Conservation (phyloP, 768 basidiomycete genomes). For the Termitomyces titanicus region DNA sequence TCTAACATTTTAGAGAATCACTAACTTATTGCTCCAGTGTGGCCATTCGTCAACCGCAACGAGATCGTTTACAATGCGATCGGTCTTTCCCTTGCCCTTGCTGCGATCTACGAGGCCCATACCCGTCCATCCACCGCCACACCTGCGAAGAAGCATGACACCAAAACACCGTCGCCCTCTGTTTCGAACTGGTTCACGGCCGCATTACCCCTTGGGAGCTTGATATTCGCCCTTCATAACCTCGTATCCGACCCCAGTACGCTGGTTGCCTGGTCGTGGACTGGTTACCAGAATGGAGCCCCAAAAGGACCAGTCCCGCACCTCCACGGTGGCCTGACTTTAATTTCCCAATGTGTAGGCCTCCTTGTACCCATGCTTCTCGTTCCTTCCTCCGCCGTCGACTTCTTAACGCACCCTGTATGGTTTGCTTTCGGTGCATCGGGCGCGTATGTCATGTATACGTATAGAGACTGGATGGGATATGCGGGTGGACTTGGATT, state of each 20-base stretch:
- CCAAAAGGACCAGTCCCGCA: constrained; percentile 72
- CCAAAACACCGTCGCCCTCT: not conserved
- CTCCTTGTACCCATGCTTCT: constrained; percentile 35
- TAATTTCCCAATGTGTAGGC: constrained; percentile 60
- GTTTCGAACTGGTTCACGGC: constrained; percentile 17
- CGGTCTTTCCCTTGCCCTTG: constrained; percentile 53
- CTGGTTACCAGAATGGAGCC: constrained; percentile 64
- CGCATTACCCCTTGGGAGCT: constrained; percentile 59
- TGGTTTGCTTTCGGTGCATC: constrained; percentile 55
- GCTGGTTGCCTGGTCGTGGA: constrained; percentile 86
- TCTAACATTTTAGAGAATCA: not conserved
- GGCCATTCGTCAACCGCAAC: constrained; percentile 68
- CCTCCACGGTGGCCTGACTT: constrained; percentile 64
- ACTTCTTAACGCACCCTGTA: constrained; percentile 37
- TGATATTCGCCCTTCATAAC: constrained; percentile 71
- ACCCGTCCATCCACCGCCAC: constrained; percentile 31
- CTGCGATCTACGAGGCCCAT: constrained; percentile 56
- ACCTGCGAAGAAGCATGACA: not conserved
- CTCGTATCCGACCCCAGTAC: constrained; percentile 75
- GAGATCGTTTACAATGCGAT: constrained; percentile 70
- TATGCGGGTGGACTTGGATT: constrained; percentile 64
- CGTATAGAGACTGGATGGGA: constrained; percentile 62
- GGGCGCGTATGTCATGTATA: constrained; percentile 54
- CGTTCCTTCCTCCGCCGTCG: constrained; percentile 6
- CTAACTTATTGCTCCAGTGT: constrained; percentile 43